Conservation (phyloP, 768 basidiomycete species). For the Lactarius vividus region DNA sequence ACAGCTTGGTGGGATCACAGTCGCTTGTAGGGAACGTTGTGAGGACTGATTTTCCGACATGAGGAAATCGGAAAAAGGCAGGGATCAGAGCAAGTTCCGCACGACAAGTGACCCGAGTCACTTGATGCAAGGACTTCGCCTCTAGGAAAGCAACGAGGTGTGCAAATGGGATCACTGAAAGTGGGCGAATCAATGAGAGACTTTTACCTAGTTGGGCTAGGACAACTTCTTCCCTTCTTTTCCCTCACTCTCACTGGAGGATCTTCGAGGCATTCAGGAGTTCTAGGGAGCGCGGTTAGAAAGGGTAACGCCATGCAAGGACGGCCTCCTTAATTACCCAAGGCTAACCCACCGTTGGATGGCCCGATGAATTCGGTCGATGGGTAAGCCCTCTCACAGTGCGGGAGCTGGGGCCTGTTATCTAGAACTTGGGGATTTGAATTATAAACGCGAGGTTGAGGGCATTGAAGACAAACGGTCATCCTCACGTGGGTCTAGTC, state of each 20-base stretch:
- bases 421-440: slow-evolving; percentile 1
- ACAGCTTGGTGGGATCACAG: not conserved
- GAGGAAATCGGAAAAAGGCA: not conserved
- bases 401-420: not conserved
- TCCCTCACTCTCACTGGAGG: not conserved
- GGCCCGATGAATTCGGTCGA: slow-evolving; percentile 16
- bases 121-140: not conserved
- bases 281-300: not conserved
- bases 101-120: not conserved
- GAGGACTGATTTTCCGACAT: not conserved
- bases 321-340: not conserved
- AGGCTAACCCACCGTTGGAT: slow-evolving; percentile 1
- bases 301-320: not conserved
- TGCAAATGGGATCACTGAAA: not conserved
- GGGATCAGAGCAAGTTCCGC: not conserved
- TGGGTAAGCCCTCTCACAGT: slow-evolving; percentile 7
- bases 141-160: not conserved
- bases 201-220: not conserved
- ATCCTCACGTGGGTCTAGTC: not conserved
- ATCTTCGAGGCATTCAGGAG: not conserved
- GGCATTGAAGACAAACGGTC: slow-evolving; percentile 1
- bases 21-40: not conserved
- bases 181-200: not conserved
- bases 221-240: not conserved
- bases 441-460: slow-evolving; percentile 2